A percentile compares a stretch with the other conserved stretches of the same genome.
Conservation (phyloP, 2,329 filamentous ascomycete genomes). For the Talaromyces sp. region DNA sequence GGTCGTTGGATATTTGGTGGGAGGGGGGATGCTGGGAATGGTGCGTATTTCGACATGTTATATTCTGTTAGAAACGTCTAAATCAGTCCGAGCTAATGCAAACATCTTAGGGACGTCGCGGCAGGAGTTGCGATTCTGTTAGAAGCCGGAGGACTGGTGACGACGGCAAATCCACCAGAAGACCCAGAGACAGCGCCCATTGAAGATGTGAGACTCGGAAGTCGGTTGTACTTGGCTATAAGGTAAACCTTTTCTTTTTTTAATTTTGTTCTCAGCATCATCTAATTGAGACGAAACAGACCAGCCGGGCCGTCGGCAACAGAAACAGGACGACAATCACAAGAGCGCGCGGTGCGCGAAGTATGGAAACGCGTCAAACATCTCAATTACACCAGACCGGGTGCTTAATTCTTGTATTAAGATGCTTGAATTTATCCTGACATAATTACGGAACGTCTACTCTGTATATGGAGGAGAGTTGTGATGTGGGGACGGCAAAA, state of each 20-base stretch:
- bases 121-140: constrained; percentile 67
- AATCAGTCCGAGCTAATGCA: neutral
- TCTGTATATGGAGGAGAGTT: neutral
- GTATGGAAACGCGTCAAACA: constrained; percentile 64
- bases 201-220: constrained; percentile 57
- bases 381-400: constrained; percentile 52
- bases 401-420: constrained; percentile 6
- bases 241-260: constrained; percentile 36
- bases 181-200: constrained; percentile 53
- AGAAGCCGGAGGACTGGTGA: constrained; percentile 69
- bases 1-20: constrained; percentile 76
- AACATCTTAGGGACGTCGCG: constrained; percentile 56
- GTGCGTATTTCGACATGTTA: constrained; percentile 33
- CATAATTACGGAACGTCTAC: no score
- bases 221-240: constrained; percentile 66
- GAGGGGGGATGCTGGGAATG: constrained; percentile 79
- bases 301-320: constrained; percentile 57
- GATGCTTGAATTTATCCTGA: no score
- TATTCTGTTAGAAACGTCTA: neutral
- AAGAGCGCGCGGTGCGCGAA: constrained; percentile 66
- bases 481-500: neutral
- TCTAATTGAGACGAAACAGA: constrained; percentile 31
- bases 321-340: constrained; percentile 61
- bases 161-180: constrained; percentile 65
- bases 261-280: neutral